Percentiles rank a stretch among this genome's conserved stretches.
Conservation (phyloP, 2,329 filamentous ascomycete genomes). For the Fusarium secorum region DNA sequence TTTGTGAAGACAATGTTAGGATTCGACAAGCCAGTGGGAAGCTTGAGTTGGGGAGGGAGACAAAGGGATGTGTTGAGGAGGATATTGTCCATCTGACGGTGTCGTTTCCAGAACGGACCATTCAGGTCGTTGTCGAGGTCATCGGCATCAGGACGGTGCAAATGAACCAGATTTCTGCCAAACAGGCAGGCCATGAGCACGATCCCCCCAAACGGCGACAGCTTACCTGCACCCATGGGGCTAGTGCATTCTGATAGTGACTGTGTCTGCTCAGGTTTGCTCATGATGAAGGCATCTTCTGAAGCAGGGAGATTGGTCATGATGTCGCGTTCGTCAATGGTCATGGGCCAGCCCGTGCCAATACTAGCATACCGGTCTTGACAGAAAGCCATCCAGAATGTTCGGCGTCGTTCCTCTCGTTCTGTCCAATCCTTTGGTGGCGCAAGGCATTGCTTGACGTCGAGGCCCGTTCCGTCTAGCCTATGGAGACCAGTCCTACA, state of each 20-base stretch:
- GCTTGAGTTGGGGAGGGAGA: constrained; percentile 80
- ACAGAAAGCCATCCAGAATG: constrained; percentile 95
- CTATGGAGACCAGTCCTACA: constrained; percentile 89
- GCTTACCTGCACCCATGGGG: constrained; percentile 73
- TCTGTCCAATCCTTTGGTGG: constrained; percentile 94
- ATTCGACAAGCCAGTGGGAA: constrained; percentile 77
- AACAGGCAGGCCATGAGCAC: constrained; percentile 89
- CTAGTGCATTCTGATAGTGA: constrained; percentile 74
- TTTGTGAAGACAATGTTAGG: constrained; percentile 93
- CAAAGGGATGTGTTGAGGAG: constrained; percentile 86
- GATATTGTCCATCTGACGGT: constrained; percentile 87
- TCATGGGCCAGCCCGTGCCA: constrained; percentile 97
- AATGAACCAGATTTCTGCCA: constrained; percentile 87
- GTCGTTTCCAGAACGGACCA: constrained; percentile 94
- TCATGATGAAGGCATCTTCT: constrained; percentile 85
- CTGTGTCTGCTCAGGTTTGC: constrained; percentile 75
- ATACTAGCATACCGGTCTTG: constrained; percentile 93
- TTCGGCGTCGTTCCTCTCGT: constrained; percentile 86
- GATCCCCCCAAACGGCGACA: constrained; percentile 82
- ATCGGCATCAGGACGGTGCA: constrained; percentile 84
- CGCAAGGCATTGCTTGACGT: constrained; percentile 91
- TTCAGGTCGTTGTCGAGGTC: constrained; percentile 88
- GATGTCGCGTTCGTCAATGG: constrained; percentile 89
- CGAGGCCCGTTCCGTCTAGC: constrained; percentile 80
- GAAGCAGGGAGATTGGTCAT: constrained; percentile 83